Percentiles rank a stretch among this genome's conserved stretches.
These are phyloP conservation scores for Pyrus pyrifolia DNA, from an alignment of 306 rosid species.

Conservation along the genomic window DNA sequence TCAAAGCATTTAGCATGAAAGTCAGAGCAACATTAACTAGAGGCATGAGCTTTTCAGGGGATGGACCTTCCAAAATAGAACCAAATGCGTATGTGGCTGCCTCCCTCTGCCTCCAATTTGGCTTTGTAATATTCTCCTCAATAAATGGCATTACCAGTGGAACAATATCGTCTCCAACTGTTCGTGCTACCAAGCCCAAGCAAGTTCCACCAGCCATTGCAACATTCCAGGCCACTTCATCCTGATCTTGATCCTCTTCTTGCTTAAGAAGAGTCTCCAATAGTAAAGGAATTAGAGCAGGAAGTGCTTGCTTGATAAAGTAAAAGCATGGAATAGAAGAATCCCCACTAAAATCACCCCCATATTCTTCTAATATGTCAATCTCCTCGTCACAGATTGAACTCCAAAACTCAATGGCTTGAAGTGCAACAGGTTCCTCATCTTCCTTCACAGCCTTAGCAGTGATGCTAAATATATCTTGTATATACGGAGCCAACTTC, in stretches of 20 bases:
- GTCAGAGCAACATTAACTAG: slow-evolving; percentile 67
- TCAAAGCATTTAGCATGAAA: slow-evolving; percentile 76
- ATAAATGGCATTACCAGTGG: slow-evolving; percentile 91
- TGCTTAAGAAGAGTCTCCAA: slow-evolving; percentile 83
- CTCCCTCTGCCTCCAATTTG: slow-evolving; percentile 94
- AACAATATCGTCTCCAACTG: slow-evolving; percentile 86
- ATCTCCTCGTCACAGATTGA: slow-evolving; percentile 94
- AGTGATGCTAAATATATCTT: slow-evolving; percentile 72
- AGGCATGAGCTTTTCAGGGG: slow-evolving; percentile 79
- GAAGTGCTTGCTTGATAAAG: slow-evolving; percentile 83
- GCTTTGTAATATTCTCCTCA: slow-evolving; percentile 78
- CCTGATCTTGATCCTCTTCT: slow-evolving; percentile 96
- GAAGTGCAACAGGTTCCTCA: slow-evolving; percentile 90
- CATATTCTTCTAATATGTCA: slow-evolving; percentile 83
- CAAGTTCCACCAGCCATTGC: slow-evolving; percentile 99
- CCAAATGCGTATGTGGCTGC: slow-evolving; percentile 98
- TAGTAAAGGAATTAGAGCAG: slow-evolving; percentile 76
- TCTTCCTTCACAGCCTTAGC: slow-evolving; percentile 90
- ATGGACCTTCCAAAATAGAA: slow-evolving; percentile 89
- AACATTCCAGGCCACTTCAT: slow-evolving; percentile 97
- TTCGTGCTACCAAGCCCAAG: slow-evolving; percentile 85
- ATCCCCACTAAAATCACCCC: slow-evolving; percentile 73
- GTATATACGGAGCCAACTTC: slow-evolving; percentile 70
- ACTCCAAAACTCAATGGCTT: slow-evolving; percentile 94
- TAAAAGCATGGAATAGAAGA: slow-evolving; percentile 79